Evolutionary conservation across 257 asterid genomes (phyloP).

Genomic region (Jaltomata sinuosa): DNA sequence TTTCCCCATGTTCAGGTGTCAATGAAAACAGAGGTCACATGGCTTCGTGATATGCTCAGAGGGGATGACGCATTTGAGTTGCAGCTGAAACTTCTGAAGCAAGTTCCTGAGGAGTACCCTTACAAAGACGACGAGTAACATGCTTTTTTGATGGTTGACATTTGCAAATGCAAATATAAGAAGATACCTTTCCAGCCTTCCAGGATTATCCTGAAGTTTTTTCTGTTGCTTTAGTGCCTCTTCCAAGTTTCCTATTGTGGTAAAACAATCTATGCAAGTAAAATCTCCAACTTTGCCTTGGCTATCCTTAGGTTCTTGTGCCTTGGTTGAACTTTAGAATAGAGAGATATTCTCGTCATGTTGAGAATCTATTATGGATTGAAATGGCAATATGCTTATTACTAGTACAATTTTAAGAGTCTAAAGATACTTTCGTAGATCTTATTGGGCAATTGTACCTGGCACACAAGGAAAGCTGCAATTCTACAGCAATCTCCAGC

Average conservation of each 20-base stretch:
- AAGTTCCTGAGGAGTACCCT: constrained; percentile 96
- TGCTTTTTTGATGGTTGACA: neutral
- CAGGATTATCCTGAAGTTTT: neutral
- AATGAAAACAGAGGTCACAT: constrained; percentile 90
- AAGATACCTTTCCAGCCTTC: neutral
- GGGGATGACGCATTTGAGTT: constrained; percentile 94
- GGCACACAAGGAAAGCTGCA: neutral
- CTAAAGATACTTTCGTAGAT: neutral
- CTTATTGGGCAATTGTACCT: neutral
- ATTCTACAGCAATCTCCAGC: neutral
- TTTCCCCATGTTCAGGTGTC: constrained; percentile 52
- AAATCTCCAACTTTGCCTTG: neutral
- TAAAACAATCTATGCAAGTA: neutral
- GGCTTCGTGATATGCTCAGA: constrained; percentile 95
- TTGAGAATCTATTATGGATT: neutral
- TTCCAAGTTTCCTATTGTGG: neutral
- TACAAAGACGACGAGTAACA: constrained; percentile 89
- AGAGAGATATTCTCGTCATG: neutral
- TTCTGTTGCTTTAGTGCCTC: neutral
- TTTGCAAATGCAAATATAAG: neutral
- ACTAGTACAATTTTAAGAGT: neutral
- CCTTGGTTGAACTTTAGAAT: neutral
- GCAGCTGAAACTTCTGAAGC: constrained; percentile 93
- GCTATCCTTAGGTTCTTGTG: neutral
- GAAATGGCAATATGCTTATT: neutral